Evolutionary conservation across 1,139 yeast genomes (phyloP), one percentile per base, ranked within the genome.

Genomic region (Diutina mesorugosa): DNA sequence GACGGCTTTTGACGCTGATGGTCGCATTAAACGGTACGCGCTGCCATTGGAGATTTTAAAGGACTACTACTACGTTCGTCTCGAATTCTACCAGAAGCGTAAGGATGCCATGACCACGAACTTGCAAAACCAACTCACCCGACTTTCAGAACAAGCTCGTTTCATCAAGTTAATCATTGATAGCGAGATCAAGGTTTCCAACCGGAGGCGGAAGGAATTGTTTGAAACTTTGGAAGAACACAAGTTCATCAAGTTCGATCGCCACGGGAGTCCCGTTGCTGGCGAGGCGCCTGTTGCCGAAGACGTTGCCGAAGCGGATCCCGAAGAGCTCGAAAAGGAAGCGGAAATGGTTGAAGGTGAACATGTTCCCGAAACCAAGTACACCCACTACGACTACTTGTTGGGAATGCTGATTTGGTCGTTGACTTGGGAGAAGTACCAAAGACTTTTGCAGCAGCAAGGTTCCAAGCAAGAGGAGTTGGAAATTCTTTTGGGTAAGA

Each of bases 1-100:
- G 97, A 97, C 93, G 59, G 95, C 97, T 0, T 95, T 95, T 71
- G 98, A 93, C 71, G 82, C 96, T n/a, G 79, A 80, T 59, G 96
- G 97, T 48, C 82, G 95, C 64, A 89, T 95, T 62, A 89, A 87
- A 67, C 88, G 82, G 67, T 95, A 91, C 67, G 85, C 83, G 16
- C 74, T 77, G 56, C 87, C 87, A 2, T 80, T 81, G 61, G 95
- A 90, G 57, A 93, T 95, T 51, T 74, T 95, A 63, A 78, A 75
- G 60, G 98, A 93, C 63, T 95, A 87, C 69, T 95, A 85, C 68
- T 87, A 78, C 64, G 87, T 93, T 14, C 82, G 99, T 66, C 74
- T 95, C 59, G 97, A 91, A 60, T 89, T 77, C 68, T 95, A 93
- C 68, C 97, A 90, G 72, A 86, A 83, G 67, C 83, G 99, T 65